Evolutionary conservation across 1,284 basidiomycete genomes (phyloP).

Genomic region (Marasmius oreades): DNA sequence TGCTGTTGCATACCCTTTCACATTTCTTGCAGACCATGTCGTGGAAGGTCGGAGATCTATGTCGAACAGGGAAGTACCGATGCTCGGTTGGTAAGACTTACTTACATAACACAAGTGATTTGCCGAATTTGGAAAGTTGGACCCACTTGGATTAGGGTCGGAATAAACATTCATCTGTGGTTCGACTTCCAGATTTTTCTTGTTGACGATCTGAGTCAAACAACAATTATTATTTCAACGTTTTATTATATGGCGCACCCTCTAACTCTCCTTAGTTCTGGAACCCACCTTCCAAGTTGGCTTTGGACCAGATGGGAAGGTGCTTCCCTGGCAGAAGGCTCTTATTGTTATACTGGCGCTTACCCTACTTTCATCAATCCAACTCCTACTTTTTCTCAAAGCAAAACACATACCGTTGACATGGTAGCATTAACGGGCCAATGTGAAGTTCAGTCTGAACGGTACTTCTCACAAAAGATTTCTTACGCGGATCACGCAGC

Average conservation of each 20-base stretch:
- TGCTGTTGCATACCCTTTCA: slow-evolving; percentile 57
- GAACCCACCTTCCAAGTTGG: slow-evolving; percentile 32
- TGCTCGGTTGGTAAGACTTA: slow-evolving; percentile 14
- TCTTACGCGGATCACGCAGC: slow-evolving; percentile 37
- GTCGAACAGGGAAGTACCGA: slow-evolving; percentile 3
- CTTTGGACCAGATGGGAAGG: slow-evolving; percentile 29
- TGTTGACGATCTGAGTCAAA: neutral
- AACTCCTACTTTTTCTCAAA: slow-evolving; percentile 29
- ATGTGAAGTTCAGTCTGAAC: slow-evolving; percentile 33
- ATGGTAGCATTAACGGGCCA: slow-evolving; percentile 48
- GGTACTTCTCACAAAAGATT: slow-evolving; percentile 44
- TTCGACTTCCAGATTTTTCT: neutral
- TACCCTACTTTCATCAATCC: slow-evolving; percentile 26
- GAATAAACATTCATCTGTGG: too few relatives aligned
- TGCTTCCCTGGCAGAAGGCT: slow-evolving; percentile 35
- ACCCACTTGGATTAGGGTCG: neutral
- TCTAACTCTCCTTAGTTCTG: slow-evolving; percentile 24
- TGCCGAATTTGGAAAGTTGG: neutral
- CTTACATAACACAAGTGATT: neutral
- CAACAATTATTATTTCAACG: neutral
- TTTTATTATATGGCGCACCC: neutral
- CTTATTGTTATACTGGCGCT: slow-evolving; percentile 39
- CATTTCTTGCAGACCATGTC: slow-evolving; percentile 76
- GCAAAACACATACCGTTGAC: slow-evolving; percentile 50
- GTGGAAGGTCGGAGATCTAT: slow-evolving; percentile 10